Percentiles rank a stretch among this genome's conserved stretches.
Conservation (phyloP, 1,139 yeast genomes). For the Hyphopichia burtonii region DNA sequence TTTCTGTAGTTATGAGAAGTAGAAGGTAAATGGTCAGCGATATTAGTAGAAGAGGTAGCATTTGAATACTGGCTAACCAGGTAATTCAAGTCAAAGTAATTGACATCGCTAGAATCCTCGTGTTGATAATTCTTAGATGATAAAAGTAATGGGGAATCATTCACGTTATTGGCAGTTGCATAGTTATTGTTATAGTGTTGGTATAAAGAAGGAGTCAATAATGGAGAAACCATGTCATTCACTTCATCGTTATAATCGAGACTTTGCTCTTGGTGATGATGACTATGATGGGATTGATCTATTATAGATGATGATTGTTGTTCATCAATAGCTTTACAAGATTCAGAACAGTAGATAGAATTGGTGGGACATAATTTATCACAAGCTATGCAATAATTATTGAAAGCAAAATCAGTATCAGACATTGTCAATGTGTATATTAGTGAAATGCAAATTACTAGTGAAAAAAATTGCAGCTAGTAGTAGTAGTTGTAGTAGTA, state of each 20-base stretch:
- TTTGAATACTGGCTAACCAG: slow-evolving; percentile 14
- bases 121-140: slow-evolving; percentile 8
- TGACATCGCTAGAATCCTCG: slow-evolving; percentile 19
- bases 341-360: slow-evolving; percentile 60
- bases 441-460: not conserved
- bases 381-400: slow-evolving; percentile 66
- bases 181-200: slow-evolving; percentile 19
- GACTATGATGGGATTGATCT: slow-evolving; percentile 5
- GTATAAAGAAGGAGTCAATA: slow-evolving; percentile 35
- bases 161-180: slow-evolving; percentile 12
- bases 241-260: slow-evolving; percentile 3
- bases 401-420: slow-evolving; percentile 46
- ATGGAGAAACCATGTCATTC: slow-evolving; percentile 28
- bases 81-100: slow-evolving; percentile 37
- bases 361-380: slow-evolving; percentile 55
- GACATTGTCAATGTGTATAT: slow-evolving; percentile 18
- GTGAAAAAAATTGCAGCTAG: slow-evolving; percentile 2
- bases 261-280: slow-evolving; percentile 3
- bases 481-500: not conserved
- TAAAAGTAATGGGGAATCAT: slow-evolving; percentile 20
- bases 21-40: slow-evolving; percentile 21
- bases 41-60: not conserved
- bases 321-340: slow-evolving; percentile 51
- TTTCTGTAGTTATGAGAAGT: slow-evolving; percentile 45
- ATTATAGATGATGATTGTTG: slow-evolving; percentile 13